Base-by-base conservation (phyloP, 106 monocot species). In the Narthecium ossifragum region DNA sequence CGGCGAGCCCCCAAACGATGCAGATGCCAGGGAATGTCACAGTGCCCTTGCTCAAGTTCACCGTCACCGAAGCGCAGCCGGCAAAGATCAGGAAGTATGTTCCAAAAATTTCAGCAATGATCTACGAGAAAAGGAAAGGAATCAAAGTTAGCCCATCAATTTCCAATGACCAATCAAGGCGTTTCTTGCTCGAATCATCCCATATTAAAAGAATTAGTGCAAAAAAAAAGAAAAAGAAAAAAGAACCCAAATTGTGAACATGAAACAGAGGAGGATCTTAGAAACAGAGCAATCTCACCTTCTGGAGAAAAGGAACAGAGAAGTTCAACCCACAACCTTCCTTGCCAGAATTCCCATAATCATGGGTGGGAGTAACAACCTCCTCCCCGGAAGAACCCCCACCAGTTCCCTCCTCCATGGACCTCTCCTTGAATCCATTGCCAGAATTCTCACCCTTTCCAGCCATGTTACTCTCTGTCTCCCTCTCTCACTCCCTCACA, bases 51-150 rank as follows among this genome's bases (percentile, higher is more conserved):
- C 62, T 78, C 14, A 67, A 62, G 26, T 90, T 82, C 27, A 90
- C 70, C 46, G 73, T 75, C 36, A 82, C 85, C 6, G 90, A 73
- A 20, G 45, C 90, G 51, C 85, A 90, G 0, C 90, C 90, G 13
- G 85, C 85, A 67, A 85, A 90, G 34, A 90, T 76, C 51, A 90
- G 13, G 49, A 90, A 90, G 65, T 85, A 90, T 2, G 90, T 90
- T 2, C 79, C 82, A 11, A 90, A 61, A 13, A 90, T 64, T 60
- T 90, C 90, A 0, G 90, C 90, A 23, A 90, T 40, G 33, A 90
- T 51, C 90, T 85, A 59, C 36, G 11, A 46, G 45, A 46, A 17
- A 46, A 17, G 17, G 23, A 49, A 49, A 49, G 21, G 9, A 20
- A 49, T 47, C 1, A 47, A 47, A n/a, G 6, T 10, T 47, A 11